These are phyloP conservation scores for Xylariaceae sp. DNA, from an alignment of 2,329 filamentous ascomycete species.

Conservation along the genomic window DNA sequence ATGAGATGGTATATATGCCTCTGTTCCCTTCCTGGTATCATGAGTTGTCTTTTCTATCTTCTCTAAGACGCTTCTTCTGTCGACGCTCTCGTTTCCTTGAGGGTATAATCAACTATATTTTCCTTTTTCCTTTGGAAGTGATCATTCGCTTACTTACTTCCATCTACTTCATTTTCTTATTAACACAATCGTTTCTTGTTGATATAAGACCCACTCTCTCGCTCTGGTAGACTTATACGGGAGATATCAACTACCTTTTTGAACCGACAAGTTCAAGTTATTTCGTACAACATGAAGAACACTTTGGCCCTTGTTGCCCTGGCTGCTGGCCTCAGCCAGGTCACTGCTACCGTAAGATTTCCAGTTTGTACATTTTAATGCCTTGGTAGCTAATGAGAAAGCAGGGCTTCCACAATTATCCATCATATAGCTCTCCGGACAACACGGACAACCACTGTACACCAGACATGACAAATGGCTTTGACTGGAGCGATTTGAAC, in stretches of 20 bases:
- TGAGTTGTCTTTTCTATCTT: slow-evolving; percentile 29
- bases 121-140: slow-evolving; percentile 47
- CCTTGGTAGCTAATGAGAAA: slow-evolving; percentile 10
- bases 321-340: slow-evolving; percentile 58
- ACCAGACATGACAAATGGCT: slow-evolving; percentile 71
- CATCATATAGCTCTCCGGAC: slow-evolving; percentile 68
- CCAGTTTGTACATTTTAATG: not conserved
- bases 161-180: slow-evolving; percentile 41
- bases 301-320: slow-evolving; percentile 56
- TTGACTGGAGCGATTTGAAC: slow-evolving; percentile 71
- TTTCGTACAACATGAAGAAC: slow-evolving; percentile 57
- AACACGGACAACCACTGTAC: slow-evolving; percentile 82
- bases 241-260: slow-evolving; percentile 18
- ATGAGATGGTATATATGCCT: slow-evolving; percentile 42
- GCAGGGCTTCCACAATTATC: slow-evolving; percentile 42
- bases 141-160: slow-evolving; percentile 65
- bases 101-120: slow-evolving; percentile 39
- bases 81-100: slow-evolving; percentile 39
- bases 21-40: slow-evolving; percentile 20
- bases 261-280: slow-evolving; percentile 10
- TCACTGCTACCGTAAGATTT: slow-evolving; percentile 53
- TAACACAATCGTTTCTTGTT: slow-evolving; percentile 30
- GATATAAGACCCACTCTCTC: slow-evolving; percentile 35
- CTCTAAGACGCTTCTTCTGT: slow-evolving; percentile 36
- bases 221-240: slow-evolving; percentile 25